These are phyloP conservation scores for Microsporum canis DNA, from an alignment of 2,329 filamentous ascomycete genomes.

Conservation along the genomic window DNA sequence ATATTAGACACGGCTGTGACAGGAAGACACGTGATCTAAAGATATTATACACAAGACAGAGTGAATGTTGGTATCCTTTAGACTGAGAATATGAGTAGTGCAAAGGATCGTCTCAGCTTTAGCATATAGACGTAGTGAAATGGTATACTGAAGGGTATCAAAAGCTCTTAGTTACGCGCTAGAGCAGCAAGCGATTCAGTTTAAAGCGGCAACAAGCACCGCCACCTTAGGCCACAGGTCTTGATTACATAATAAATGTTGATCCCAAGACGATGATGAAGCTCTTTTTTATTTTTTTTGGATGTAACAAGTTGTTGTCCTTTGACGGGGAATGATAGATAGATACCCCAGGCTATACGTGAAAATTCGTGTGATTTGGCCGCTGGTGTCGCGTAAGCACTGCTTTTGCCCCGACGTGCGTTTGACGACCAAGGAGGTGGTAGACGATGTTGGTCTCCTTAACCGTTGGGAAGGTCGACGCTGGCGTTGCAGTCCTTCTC, in stretches of 20 bases:
- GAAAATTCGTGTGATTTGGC: background rate
- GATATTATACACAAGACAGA: background rate
- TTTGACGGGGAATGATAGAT: background rate
- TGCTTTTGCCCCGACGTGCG: constrained; percentile 43
- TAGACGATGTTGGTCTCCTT: constrained; percentile 81
- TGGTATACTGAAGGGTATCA: background rate
- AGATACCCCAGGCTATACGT: background rate
- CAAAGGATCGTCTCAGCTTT: too few species aligned
- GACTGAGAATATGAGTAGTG: background rate
- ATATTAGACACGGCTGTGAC: constrained; percentile 2
- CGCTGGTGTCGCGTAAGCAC: background rate
- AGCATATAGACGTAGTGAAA: too few species aligned
- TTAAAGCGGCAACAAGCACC: background rate
- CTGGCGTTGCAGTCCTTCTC: constrained; percentile 89
- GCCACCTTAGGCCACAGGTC: background rate
- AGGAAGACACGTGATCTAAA: constrained; percentile 7
- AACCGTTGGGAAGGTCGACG: constrained; percentile 98
- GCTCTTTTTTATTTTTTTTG: background rate
- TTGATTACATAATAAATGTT: background rate
- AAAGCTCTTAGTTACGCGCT: background rate
- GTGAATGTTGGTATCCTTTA: background rate
- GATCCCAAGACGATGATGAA: background rate
- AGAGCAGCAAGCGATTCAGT: background rate
- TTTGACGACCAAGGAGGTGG: constrained; percentile 79
- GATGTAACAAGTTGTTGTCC: too few species aligned